phyloP scores from a whole-genome alignment of 2,329 filamentous ascomycete species.

The Colletotrichum euphorbiae region DNA sequence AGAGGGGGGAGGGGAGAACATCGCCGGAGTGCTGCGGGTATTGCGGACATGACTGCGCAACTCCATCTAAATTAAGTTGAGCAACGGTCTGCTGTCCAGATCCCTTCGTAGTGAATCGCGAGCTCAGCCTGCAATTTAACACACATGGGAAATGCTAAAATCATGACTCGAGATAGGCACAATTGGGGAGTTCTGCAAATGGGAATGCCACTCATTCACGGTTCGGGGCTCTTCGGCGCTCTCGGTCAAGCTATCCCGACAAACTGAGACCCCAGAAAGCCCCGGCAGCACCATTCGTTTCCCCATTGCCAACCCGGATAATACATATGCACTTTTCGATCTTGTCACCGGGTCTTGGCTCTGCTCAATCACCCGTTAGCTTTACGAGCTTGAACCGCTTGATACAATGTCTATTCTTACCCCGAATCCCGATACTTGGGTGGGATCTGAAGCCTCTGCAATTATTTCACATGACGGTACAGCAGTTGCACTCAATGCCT shows the following conservation, averaged over 20 bases:
- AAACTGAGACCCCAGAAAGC: not conserved
- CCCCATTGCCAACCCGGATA: constrained; percentile 14
- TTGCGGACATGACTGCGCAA: constrained; percentile 1
- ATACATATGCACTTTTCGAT: not conserved
- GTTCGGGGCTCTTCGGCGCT: not conserved
- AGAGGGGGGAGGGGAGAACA: not conserved
- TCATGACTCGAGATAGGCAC: constrained; percentile 9
- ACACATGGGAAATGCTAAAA: not conserved
- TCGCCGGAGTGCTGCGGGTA: not conserved
- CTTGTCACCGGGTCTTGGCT: constrained; percentile 19
- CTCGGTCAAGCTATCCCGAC: constrained; percentile 12
- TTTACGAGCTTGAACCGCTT: not conserved
- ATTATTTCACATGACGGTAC: constrained; percentile 51
- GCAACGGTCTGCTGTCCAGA: not conserved
- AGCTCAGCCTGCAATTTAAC: not conserved
- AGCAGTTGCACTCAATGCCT: constrained; percentile 52
- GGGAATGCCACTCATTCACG: not conserved
- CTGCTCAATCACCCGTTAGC: constrained; percentile 21
- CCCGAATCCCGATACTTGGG: not conserved
- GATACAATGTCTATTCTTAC: not conserved
- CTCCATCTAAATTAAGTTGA: not conserved
- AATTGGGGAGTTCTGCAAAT: not conserved
- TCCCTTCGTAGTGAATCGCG: not conserved
- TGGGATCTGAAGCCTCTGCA: not conserved
- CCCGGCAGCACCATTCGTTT: not conserved